Evolutionary conservation across 2,329 filamentous ascomycete species (phyloP).

Genomic region (Beauveria pseudobassiana): DNA sequence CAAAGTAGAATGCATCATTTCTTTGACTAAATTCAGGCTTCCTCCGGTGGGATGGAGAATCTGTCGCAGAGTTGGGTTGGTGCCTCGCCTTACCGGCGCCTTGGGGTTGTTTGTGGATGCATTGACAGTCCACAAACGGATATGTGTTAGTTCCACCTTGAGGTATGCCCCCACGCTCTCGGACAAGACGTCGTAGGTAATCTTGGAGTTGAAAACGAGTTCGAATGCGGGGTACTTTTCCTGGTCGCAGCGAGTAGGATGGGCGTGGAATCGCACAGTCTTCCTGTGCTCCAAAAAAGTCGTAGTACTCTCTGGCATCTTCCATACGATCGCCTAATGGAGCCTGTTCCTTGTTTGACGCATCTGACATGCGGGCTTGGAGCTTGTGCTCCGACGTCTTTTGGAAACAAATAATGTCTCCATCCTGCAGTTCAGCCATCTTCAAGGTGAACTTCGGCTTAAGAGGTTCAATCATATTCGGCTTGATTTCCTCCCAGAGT

Average conservation of each 20-base stretch:
- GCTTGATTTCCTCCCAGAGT: conserved; percentile 98
- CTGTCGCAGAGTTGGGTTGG: conserved; percentile 62
- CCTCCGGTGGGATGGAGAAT: conserved; percentile 72
- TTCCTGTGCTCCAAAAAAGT: conserved; percentile 82
- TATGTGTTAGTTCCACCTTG: conserved; percentile 70
- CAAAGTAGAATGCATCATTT: conserved; percentile 78
- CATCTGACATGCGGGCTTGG: conserved; percentile 23
- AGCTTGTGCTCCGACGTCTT: conserved; percentile 45
- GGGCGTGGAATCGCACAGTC: conserved; percentile 68
- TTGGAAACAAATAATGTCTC: conserved; percentile 95
- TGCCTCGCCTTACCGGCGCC: conserved; percentile 63
- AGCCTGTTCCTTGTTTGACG: conserved; percentile 23
- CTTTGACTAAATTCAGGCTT: conserved; percentile 63
- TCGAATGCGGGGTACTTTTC: conserved; percentile 60
- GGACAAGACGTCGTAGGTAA: conserved; percentile 80
- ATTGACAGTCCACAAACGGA: conserved; percentile 87
- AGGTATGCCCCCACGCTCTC: conserved; percentile 76
- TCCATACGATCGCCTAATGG: conserved; percentile 44
- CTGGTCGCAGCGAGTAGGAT: conserved; percentile 47
- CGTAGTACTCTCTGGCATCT: conserved; percentile 83
- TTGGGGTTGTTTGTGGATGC: conserved; percentile 70
- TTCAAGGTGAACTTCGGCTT: conserved; percentile 86
- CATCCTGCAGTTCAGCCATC: conserved; percentile 90
- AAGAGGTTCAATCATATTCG: conserved; percentile 91
- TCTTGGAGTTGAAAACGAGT: conserved; percentile 76